These are phyloP conservation scores for Cercospora sesami DNA, from an alignment of 2,329 filamentous ascomycete genomes.

Conservation along the genomic window DNA sequence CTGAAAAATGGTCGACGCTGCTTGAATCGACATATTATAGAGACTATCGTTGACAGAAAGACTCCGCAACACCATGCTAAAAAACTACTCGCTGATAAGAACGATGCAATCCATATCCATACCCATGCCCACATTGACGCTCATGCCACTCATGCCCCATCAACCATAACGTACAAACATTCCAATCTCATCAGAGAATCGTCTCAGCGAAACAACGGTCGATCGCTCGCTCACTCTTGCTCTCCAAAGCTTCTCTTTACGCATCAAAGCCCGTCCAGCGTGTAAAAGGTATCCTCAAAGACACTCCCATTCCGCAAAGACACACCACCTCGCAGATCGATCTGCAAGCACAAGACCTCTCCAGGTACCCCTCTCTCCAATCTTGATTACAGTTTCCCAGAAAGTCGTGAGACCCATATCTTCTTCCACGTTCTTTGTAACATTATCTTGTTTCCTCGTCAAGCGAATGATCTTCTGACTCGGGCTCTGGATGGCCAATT, in stretches of 20 bases:
- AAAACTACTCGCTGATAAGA: neutral
- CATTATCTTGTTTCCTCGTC: conserved; percentile 69
- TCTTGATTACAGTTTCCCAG: conserved; percentile 91
- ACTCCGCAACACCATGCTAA: conserved; percentile 14
- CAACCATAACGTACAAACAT: neutral
- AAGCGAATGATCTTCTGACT: conserved; percentile 90
- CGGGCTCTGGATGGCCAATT: conserved; percentile 90
- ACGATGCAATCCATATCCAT: conserved; percentile 5
- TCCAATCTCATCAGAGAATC: neutral
- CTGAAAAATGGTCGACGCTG: neutral
- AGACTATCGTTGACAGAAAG: neutral
- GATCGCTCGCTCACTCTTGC: neutral
- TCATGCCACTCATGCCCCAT: conserved; percentile 1
- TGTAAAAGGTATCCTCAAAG: conserved; percentile 31
- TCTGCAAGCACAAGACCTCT: conserved; percentile 79
- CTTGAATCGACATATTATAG: neutral
- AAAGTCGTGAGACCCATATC: conserved; percentile 68
- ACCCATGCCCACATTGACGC: neutral
- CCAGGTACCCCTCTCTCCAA: conserved; percentile 78
- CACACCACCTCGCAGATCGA: conserved; percentile 81
- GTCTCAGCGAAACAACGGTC: neutral
- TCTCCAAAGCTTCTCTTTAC: neutral
- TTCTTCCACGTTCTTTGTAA: conserved; percentile 56
- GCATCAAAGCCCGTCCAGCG: neutral
- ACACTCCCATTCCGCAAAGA: conserved; percentile 86